Conservation (phyloP, 1,139 yeast genomes). For the Blastobotrys buckinghamii region DNA sequence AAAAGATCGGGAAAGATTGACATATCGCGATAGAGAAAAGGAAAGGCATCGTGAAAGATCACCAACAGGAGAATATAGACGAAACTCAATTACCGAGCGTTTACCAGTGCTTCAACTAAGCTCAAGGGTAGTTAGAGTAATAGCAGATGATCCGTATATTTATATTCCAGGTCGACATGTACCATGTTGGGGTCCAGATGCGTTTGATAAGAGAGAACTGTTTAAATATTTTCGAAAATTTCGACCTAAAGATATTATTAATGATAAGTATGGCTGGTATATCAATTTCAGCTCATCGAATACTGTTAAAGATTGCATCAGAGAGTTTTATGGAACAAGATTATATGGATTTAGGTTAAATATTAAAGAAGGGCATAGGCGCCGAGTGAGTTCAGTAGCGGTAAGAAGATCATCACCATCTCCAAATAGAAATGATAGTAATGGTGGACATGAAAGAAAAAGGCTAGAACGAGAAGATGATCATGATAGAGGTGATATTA, state of each 20-base stretch:
- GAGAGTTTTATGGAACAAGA: background rate
- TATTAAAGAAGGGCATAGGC: slow-evolving; percentile 18
- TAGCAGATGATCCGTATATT: background rate
- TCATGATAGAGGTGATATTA: too few relatives aligned
- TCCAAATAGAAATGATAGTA: background rate
- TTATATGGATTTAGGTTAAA: background rate
- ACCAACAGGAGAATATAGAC: background rate
- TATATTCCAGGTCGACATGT: background rate
- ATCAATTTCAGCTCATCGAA: background rate
- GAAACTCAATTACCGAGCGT: too few relatives aligned
- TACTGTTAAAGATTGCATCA: background rate
- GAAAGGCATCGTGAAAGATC: background rate
- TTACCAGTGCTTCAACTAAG: too few relatives aligned
- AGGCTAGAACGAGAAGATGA: too few relatives aligned
- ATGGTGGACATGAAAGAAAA: too few relatives aligned
- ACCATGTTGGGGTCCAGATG: slow-evolving; percentile 2
- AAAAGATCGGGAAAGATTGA: background rate
- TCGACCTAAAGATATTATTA: background rate
- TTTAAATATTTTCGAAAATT: background rate
- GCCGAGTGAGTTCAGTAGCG: background rate
- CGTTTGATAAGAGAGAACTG: background rate
- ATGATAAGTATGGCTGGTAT: slow-evolving; percentile 7
- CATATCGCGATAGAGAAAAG: background rate
- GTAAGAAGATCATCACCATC: background rate
- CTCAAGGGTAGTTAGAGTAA: background rate